Evolutionary conservation across 306 rosid species (phyloP), one percentile per base, ranked within the genome.

Genomic region (Trifolium repens): DNA sequence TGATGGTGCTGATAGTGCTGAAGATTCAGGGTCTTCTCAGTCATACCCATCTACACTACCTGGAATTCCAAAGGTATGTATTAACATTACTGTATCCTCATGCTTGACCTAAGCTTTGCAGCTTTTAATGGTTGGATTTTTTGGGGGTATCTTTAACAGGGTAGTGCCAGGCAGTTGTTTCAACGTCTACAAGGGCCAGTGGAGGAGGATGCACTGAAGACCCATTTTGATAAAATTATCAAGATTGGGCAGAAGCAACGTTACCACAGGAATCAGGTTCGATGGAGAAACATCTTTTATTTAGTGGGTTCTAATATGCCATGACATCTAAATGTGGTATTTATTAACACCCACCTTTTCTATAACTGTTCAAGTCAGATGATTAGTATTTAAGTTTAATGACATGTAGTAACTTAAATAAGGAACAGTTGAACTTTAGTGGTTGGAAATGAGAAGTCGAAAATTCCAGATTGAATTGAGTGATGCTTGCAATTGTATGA

Each of bases 1-100:
- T 75, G 99, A 96, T 84, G 98, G 99, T 72, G 98, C 94, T 30
- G 99, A 96, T 64, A 96, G 99, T 79, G 99, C 97, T 61, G 99
- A 96, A 82, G 98, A 96, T 84, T 96, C 99, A 24, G 99, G 98
- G 72, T 90, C 98, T 71, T 92, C 98, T 78, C 99, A 92, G 82
- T 93, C 99, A 71, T 96, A 96, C 87, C 96, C 98, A 15, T 96
- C 96, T 78, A 96, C 99, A 12, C 79, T 96, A 69, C 99, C 97
- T 12, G 99, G 99, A 67, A 96, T 96, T 82, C 99, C 99, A 5
- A 90, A 96, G 99, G 99, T 96, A 91, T 83, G 17, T 68, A 6
- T 35, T 67, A 14, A 35, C 67, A 22, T 66, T 62, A 30, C 54
- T 32, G 37, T 71, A 52, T 53, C 53, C 71, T 44, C 60, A 44